Evolutionary conservation across 2,329 filamentous ascomycete species (phyloP), one percentile per base, ranked within the genome.

Genomic region (Cladophialophora yegresii): DNA sequence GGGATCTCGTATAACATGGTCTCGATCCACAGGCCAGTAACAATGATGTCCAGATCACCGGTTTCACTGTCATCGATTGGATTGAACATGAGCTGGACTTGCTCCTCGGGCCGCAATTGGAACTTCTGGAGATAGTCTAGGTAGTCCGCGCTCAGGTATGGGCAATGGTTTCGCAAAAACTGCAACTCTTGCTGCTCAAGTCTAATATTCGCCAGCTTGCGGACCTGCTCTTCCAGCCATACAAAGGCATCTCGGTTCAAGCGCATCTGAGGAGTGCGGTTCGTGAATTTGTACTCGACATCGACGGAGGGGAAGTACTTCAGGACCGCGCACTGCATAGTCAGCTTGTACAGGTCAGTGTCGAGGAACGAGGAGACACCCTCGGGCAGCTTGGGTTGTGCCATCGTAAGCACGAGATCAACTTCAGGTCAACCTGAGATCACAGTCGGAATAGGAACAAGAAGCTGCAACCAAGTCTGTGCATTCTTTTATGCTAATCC

Each of bases 1-100:
- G 95, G 95, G 63, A 99, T 97, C 79, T 99, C 95, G 79, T 99
- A 99, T 26, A 99, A 85, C 63, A 99, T 99, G 0, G 95, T 98
- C 71, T 97, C 92, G 8, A 92, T 85, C 95, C 95, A 99, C 61
- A 87, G 82, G 9, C 95, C 95, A 71, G 87, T 87, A 68, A 96
- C 89, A 47, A 86, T 81, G 68, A 98, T 87, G 70, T 89, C 81
- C 56, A 97, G 80, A 64, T 93, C 89, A 50, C 95, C 95, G 50
- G 89, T 72, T 63, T 89, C 3, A 23, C 58, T 87, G 2, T 85
- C 81, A 55, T 89, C 87, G 71, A 90, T 81, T 0, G 83, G 79
- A 0, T 74, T 72, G 65, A 96, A 96, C 0, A 83, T 85, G 12
- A 91, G 81, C 20, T 83, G 81, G 50, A 98, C 85, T 73, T 99